Conservation (phyloP, 495 filamentous ascomycete species). For the Lepidopterella palustris region DNA sequence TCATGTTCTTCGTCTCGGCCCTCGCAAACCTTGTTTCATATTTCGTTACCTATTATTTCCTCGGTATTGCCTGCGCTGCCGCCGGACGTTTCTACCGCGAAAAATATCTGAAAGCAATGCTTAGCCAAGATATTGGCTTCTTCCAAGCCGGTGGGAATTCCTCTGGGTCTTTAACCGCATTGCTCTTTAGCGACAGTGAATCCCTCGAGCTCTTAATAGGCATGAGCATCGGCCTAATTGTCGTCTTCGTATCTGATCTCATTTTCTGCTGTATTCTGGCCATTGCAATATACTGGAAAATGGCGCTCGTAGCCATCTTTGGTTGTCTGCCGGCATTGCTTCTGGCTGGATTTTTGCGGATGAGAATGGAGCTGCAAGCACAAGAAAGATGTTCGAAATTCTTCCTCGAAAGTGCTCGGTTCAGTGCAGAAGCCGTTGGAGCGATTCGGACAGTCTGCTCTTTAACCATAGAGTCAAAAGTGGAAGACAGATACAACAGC, state of each 20-base stretch:
- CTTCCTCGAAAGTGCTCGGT: constrained; percentile 32
- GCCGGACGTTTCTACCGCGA: constrained; percentile 44
- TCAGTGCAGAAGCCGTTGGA: constrained; percentile 48
- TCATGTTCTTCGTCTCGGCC: constrained; percentile 39
- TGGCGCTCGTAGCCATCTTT: constrained; percentile 35
- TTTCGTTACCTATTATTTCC: too few relatives aligned
- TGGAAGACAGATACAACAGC: constrained; percentile 13
- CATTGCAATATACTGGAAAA: constrained; percentile 32
- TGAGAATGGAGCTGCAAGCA: constrained; percentile 40
- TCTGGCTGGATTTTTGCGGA: constrained; percentile 37
- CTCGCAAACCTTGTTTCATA: constrained; percentile 42
- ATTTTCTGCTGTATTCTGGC: constrained; percentile 28
- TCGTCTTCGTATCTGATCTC: constrained; percentile 32
- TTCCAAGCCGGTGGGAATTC: constrained; percentile 60
- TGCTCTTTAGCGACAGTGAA: constrained; percentile 50
- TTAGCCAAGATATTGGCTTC: constrained; percentile 54
- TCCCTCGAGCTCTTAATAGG: constrained; percentile 31
- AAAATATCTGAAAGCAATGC: constrained; percentile 52
- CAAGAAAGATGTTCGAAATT: constrained; percentile 24
- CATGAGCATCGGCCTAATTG: constrained; percentile 31
- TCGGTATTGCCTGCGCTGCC: too few relatives aligned
- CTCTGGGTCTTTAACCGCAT: constrained; percentile 54
- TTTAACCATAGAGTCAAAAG: constrained; percentile 39
- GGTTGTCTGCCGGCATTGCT: constrained; percentile 30
- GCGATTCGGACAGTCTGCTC: constrained; percentile 52